A percentile compares a stretch with the other conserved stretches of the same genome.
phyloP scores from a whole-genome alignment of 2,329 filamentous ascomycete species.

The Verticillium dahliae region DNA sequence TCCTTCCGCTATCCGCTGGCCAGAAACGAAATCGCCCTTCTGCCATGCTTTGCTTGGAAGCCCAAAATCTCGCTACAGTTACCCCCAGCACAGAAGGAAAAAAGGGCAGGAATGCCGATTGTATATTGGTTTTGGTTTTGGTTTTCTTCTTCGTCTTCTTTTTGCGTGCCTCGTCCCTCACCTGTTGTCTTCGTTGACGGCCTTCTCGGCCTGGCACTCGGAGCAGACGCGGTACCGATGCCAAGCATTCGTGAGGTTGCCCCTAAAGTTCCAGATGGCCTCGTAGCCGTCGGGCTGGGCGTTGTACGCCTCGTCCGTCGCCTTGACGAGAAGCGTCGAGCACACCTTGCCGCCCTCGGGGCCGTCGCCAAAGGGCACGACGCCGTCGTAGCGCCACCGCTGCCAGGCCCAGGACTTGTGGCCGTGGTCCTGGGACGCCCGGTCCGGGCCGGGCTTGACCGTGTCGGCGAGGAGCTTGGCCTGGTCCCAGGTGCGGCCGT shows the following conservation, averaged over 20 bases:
- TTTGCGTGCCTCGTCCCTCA: neutral
- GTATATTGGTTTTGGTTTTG: no score
- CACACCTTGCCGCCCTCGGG: conserved; percentile 25
- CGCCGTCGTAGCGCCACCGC: conserved; percentile 51
- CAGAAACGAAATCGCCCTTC: no score
- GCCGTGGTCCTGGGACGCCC: conserved; percentile 28
- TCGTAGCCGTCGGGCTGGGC: conserved; percentile 56
- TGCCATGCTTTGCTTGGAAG: neutral
- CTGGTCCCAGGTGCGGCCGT: conserved; percentile 57
- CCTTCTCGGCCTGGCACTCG: conserved; percentile 11
- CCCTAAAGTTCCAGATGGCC: conserved; percentile 56
- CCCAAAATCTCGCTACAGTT: neutral
- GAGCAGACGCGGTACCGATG: conserved; percentile 44
- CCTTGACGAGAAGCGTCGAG: conserved; percentile 55
- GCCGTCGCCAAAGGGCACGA: conserved; percentile 26
- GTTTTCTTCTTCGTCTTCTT: no score
- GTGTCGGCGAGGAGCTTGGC: conserved; percentile 51
- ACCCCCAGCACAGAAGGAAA: neutral
- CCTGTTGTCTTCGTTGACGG: neutral
- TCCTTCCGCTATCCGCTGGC: no score
- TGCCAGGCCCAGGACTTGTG: conserved; percentile 57
- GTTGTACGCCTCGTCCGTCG: conserved; percentile 60
- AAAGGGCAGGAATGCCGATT: neutral
- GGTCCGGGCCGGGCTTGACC: conserved; percentile 18
- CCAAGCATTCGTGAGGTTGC: conserved; percentile 63